Evolutionary conservation across 495 filamentous ascomycete genomes (phyloP).

Genomic region (Podospora bellae-mahoneyi): DNA sequence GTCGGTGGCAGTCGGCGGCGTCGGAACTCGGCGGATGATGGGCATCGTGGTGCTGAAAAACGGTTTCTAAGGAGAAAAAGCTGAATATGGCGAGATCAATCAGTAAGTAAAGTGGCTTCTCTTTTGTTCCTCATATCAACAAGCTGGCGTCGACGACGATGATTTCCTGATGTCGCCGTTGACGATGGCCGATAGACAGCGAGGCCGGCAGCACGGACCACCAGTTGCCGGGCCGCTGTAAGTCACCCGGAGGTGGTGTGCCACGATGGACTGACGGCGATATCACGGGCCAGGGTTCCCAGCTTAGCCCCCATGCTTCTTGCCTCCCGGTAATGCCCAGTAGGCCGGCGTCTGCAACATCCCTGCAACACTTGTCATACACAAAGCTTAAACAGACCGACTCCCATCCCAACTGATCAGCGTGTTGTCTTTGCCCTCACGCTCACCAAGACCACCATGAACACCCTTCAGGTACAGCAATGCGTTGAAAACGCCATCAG

Average conservation of each 20-base stretch:
- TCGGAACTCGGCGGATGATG: not conserved
- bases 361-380: not conserved
- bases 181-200: too few species aligned
- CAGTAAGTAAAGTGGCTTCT: too few species aligned
- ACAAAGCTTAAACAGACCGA: slow-evolving; percentile 11
- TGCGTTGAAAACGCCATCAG: slow-evolving; percentile 6
- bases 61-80: too few species aligned
- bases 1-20: not conserved
- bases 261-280: slow-evolving; percentile 14
- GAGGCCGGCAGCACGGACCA: not conserved
- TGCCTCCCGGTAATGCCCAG: not conserved
- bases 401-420: not conserved
- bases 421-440: not conserved
- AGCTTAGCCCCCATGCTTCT: too few species aligned
- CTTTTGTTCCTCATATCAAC: too few species aligned
- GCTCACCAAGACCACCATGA: slow-evolving; percentile 2
- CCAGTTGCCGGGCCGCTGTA: not conserved
- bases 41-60: too few species aligned
- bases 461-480: not conserved
- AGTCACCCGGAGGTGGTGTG: slow-evolving; percentile 6
- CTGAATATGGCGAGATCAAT: too few species aligned
- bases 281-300: not conserved
- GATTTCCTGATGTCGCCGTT: too few species aligned
- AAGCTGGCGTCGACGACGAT: too few species aligned
- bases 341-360: not conserved